These are phyloP conservation scores for Vaccinium corymbosum DNA, from an alignment of 148 eudicot species.

Conservation along the genomic window DNA sequence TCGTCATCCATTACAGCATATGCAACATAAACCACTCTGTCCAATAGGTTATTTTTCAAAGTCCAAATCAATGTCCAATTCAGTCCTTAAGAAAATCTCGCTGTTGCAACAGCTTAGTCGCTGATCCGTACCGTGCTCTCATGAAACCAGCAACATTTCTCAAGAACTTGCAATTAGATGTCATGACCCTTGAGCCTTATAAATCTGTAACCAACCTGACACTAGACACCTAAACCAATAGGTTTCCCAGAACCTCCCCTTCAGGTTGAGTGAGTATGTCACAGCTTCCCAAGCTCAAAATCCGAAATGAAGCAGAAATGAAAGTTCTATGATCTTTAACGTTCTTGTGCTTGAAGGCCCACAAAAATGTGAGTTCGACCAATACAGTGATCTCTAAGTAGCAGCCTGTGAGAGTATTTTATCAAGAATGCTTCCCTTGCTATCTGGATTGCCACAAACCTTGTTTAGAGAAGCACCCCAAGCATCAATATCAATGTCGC, in stretches of 20 bases:
- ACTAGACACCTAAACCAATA: neutral
- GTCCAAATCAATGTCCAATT: neutral
- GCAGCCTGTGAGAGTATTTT: conserved; percentile 17
- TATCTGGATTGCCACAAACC: conserved; percentile 30
- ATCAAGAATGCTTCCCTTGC: conserved; percentile 26
- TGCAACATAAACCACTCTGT: neutral
- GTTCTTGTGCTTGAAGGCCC: neutral
- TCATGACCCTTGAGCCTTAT: neutral
- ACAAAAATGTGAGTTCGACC: neutral
- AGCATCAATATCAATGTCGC: conserved; percentile 38
- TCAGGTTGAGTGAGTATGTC: neutral
- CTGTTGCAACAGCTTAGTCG: neutral
- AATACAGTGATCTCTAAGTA: neutral
- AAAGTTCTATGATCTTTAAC: neutral
- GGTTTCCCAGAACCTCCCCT: neutral
- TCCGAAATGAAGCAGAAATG: neutral
- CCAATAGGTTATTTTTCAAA: neutral
- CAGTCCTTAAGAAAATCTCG: neutral
- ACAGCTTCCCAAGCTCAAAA: conserved; percentile 2
- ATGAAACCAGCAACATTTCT: neutral
- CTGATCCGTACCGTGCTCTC: neutral
- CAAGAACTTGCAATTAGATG: neutral
- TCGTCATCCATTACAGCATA: neutral
- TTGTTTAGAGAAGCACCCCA: conserved; percentile 46
- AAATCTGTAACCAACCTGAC: neutral